These are phyloP conservation scores for Dryas drummondii DNA, from an alignment of 306 rosid species.

Conservation along the genomic window DNA sequence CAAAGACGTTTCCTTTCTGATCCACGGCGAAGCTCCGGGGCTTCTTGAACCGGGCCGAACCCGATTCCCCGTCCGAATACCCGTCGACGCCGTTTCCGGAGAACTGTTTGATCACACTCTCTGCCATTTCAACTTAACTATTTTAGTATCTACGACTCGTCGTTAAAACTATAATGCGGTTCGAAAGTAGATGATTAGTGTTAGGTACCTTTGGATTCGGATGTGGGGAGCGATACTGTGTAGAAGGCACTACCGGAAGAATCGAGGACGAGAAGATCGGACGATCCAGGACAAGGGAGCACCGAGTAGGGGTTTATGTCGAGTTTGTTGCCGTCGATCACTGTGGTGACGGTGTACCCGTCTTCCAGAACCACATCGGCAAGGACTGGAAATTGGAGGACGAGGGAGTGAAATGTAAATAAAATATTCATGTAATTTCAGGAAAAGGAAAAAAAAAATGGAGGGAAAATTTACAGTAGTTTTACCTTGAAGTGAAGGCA, in stretches of 20 bases:
- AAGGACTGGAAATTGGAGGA: conserved; percentile 27
- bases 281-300: conserved; percentile 42
- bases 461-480: no score
- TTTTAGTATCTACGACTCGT: neutral
- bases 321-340: conserved; percentile 65
- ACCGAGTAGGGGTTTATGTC: conserved; percentile 36
- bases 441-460: neutral
- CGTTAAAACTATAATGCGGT: neutral
- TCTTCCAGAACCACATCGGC: conserved; percentile 47
- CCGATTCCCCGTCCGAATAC: conserved; percentile 60
- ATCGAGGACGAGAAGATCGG: conserved; percentile 66
- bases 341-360: conserved; percentile 59
- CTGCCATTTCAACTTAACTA: conserved; percentile 30
- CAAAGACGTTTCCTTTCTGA: conserved; percentile 59
- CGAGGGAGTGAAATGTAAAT: neutral
- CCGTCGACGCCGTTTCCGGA: conserved; percentile 43
- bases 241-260: conserved; percentile 44
- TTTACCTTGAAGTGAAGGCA: conserved; percentile 37
- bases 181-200: neutral
- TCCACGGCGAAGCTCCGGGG: conserved; percentile 66
- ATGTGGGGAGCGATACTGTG: conserved; percentile 40
- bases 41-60: conserved; percentile 38
- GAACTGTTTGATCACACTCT: conserved; percentile 37
- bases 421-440: neutral
- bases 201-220: conserved; percentile 51